Evolutionary conservation across 129 eudicot species (phyloP).

Genomic region (Chrysanthemum lavandulifolium): DNA sequence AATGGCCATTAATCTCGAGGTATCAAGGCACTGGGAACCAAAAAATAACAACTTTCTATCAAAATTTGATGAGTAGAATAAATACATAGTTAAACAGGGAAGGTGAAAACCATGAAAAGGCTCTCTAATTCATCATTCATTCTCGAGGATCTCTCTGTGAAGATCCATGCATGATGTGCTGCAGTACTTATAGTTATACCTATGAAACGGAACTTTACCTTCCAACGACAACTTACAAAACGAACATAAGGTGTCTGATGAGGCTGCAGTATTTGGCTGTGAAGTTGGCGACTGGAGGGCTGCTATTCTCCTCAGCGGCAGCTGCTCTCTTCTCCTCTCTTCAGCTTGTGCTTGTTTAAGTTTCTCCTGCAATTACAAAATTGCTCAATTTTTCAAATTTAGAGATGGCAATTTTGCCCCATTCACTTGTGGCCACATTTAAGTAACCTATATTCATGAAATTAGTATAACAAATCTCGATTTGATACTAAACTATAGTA

Average conservation of each 20-base stretch:
- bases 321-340: conserved; percentile 95
- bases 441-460: no score
- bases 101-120: neutral
- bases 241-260: conserved; percentile 56
- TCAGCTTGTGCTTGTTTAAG: conserved; percentile 55
- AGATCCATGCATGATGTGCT: conserved; percentile 90
- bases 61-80: conserved; percentile 3
- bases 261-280: conserved; percentile 25
- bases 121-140: conserved; percentile 35
- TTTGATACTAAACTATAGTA: no score
- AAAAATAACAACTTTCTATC: neutral
- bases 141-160: conserved; percentile 83
- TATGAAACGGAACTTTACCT: conserved; percentile 91
- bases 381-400: neutral
- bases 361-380: conserved; percentile 51
- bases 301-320: conserved; percentile 93
- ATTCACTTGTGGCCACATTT: no score
- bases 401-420: no score
- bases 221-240: conserved; percentile 72
- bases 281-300: conserved; percentile 34
- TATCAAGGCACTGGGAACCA: neutral
- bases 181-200: conserved; percentile 93
- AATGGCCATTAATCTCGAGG: neutral
- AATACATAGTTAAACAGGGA: neutral
- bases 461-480: no score